These are phyloP conservation scores for Pichia occidentalis DNA, from an alignment of 805 yeast genomes.

Conservation along the genomic window DNA sequence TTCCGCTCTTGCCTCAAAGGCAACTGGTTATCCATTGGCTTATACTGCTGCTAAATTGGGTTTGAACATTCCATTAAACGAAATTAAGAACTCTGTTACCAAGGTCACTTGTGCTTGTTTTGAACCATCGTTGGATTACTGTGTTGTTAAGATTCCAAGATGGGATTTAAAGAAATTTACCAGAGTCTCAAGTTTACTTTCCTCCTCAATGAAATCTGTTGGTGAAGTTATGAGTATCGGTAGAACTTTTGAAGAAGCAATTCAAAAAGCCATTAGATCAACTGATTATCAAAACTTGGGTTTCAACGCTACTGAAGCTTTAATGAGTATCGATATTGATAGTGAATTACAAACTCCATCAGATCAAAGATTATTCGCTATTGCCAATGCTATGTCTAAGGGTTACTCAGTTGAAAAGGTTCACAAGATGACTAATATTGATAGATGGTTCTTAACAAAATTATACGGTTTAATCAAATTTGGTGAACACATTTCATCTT, in stretches of 20 bases:
- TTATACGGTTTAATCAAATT: conserved; percentile 67
- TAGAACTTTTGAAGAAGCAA: conserved; percentile 94
- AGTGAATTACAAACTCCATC: conserved; percentile 91
- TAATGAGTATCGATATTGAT: conserved; percentile 89
- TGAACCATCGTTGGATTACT: conserved; percentile 95
- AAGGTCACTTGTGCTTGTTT: conserved; percentile 92
- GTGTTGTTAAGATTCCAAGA: conserved; percentile 96
- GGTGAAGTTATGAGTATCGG: conserved; percentile 99
- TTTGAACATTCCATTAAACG: conserved; percentile 83
- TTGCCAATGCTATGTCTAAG: conserved; percentile 86
- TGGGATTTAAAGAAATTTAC: conserved; percentile 98
- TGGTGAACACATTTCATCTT: conserved; percentile 54
- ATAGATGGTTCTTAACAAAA: conserved; percentile 93
- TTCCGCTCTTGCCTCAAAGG: conserved; percentile 98
- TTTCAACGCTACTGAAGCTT: conserved; percentile 75
- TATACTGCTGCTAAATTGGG: conserved; percentile 97
- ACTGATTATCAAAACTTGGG: conserved; percentile 96
- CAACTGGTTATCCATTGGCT: conserved; percentile 97
- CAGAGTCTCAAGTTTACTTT: conserved; percentile 78
- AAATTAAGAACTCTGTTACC: conserved; percentile 89
- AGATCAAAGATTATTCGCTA: conserved; percentile 94
- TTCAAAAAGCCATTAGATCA: conserved; percentile 94
- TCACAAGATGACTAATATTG: conserved; percentile 86
- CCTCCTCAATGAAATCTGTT: conserved; percentile 95
- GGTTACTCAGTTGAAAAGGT: conserved; percentile 91